Conservation (phyloP, 306 rosid species). For the Rosa persica region DNA sequence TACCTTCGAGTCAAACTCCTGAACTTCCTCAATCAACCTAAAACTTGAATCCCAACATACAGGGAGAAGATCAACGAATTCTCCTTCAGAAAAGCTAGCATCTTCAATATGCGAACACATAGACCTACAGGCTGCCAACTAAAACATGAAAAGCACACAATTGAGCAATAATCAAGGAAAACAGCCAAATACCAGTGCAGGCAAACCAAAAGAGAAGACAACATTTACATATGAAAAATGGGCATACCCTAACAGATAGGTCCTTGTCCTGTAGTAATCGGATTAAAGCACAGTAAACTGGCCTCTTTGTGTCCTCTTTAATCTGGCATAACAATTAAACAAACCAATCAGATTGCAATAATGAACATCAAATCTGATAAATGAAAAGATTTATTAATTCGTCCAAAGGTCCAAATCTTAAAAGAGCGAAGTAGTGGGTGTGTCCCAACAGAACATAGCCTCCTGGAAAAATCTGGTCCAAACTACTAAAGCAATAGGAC, state of each 20-base stretch:
- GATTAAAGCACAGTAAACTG: constrained; percentile 89
- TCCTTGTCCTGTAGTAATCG: constrained; percentile 79
- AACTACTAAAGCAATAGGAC: not conserved
- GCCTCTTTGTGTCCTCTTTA: constrained; percentile 87
- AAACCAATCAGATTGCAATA: constrained; percentile 11
- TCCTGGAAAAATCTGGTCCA: not conserved
- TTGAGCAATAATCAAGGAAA: constrained; percentile 22
- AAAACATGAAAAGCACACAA: constrained; percentile 32
- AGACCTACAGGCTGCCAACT: constrained; percentile 98
- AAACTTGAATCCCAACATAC: constrained; percentile 92
- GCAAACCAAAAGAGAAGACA: constrained; percentile 25
- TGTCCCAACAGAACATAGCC: not conserved
- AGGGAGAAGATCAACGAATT: constrained; percentile 85
- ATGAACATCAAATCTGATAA: not conserved
- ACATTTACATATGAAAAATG: constrained; percentile 14
- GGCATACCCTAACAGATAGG: constrained; percentile 79
- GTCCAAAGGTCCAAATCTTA: not conserved
- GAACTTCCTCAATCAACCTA: constrained; percentile 80
- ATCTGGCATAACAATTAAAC: constrained; percentile 47
- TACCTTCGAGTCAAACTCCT: constrained; percentile 98
- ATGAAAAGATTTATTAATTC: not conserved
- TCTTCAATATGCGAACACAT: constrained; percentile 85
- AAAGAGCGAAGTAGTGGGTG: not conserved
- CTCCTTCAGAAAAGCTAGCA: constrained; percentile 83
- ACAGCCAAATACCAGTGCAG: constrained; percentile 1